Evolutionary conservation across 2,329 filamentous ascomycete species (phyloP).

Genomic region (Penicillium frequentans): DNA sequence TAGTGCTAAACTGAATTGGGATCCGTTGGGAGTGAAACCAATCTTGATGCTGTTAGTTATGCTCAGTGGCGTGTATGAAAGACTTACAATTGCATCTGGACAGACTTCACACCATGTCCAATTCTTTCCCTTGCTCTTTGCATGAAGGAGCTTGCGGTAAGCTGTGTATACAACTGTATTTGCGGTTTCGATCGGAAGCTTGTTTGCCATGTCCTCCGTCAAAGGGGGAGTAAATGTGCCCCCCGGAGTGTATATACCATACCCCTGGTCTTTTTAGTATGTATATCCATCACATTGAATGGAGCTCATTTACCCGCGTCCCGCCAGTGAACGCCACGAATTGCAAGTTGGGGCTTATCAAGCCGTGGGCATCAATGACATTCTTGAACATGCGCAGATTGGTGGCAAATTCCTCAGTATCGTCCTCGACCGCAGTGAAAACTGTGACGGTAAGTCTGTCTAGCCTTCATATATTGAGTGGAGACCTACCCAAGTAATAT

Average conservation of each 20-base stretch:
- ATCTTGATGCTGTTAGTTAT: constrained; percentile 14
- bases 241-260: constrained; percentile 22
- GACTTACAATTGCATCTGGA: constrained; percentile 26
- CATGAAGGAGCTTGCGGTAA: constrained; percentile 22
- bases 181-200: constrained; percentile 26
- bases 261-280: constrained; percentile 15
- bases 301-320: constrained; percentile 15
- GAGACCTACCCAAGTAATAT: constrained; percentile 37
- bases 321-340: constrained; percentile 37
- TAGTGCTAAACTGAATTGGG: constrained; percentile 29
- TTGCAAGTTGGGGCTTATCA: constrained; percentile 28
- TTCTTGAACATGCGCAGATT: constrained; percentile 35
- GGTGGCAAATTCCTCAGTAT: constrained; percentile 34
- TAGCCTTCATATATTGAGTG: background rate
- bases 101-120: constrained; percentile 41
- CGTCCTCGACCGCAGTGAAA: constrained; percentile 21
- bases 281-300: no score
- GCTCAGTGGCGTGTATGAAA: background rate
- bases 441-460: constrained; percentile 4
- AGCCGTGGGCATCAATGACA: constrained; percentile 34
- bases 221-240: constrained; percentile 33
- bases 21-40: constrained; percentile 32
- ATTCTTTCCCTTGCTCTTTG: constrained; percentile 22
- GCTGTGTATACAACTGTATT: constrained; percentile 33
- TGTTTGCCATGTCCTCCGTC: constrained; percentile 29